Conservation (phyloP, 768 basidiomycete genomes). For the Lactarius vividus region DNA sequence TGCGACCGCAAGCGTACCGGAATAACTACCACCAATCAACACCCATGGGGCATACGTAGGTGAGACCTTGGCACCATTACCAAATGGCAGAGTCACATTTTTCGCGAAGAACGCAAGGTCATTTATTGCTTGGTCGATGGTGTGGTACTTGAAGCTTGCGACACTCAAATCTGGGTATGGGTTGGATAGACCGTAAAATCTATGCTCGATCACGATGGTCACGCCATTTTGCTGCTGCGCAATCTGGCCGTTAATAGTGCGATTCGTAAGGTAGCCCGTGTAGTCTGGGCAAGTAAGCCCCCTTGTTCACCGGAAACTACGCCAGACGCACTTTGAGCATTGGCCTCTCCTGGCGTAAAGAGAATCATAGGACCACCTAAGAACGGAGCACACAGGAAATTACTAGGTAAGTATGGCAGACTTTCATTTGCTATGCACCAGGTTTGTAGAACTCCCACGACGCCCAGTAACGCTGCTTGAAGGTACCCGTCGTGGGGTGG, state of each 20-base stretch:
- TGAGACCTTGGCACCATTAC: constrained; percentile 54
- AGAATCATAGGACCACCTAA: constrained; percentile 57
- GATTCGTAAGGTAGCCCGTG: constrained; percentile 59
- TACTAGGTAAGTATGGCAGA: background rate
- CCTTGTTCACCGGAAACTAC: background rate
- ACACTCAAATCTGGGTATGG: background rate
- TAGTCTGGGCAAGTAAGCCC: constrained; percentile 28
- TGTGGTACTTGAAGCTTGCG: background rate
- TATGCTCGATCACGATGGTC: constrained; percentile 64
- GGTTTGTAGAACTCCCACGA: constrained; percentile 60
- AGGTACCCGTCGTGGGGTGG: constrained; percentile 64
- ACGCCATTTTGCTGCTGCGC: constrained; percentile 65
- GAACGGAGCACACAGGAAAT: background rate
- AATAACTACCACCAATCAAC: constrained; percentile 44
- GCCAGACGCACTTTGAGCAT: constrained; percentile 43
- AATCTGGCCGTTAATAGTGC: constrained; percentile 59
- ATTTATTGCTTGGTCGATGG: constrained; percentile 27
- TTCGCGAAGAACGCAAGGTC: constrained; percentile 69
- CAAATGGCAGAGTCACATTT: constrained; percentile 40
- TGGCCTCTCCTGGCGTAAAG: constrained; percentile 63
- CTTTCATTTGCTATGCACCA: constrained; percentile 27
- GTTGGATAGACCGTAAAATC: constrained; percentile 45
- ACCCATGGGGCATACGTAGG: constrained; percentile 49
- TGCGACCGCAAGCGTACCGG: constrained; percentile 29
- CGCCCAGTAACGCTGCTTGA: constrained; percentile 61